phyloP scores from a whole-genome alignment of 1,284 basidiomycete species.

The Tranzscheliella williamsii region DNA sequence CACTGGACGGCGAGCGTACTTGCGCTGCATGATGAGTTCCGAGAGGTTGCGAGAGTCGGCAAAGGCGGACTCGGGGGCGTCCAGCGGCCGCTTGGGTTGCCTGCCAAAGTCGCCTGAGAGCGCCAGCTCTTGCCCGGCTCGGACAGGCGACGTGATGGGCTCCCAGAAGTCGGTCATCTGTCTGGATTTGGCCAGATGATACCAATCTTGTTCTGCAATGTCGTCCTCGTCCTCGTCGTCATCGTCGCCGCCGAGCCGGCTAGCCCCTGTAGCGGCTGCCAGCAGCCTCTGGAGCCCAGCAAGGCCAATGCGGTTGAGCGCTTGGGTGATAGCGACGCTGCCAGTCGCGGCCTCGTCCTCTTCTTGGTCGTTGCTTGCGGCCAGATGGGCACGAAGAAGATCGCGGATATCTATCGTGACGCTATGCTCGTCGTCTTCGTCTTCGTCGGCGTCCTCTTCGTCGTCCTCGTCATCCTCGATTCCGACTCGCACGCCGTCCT shows the following conservation, averaged over 20 bases:
- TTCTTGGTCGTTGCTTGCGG: slow-evolving; percentile 2
- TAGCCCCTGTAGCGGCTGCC: slow-evolving; percentile 20
- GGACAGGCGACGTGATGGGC: slow-evolving; percentile 68
- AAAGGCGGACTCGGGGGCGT: slow-evolving; percentile 27
- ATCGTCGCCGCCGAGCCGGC: slow-evolving; percentile 11
- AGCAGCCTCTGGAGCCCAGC: slow-evolving; percentile 38
- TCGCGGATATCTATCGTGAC: slow-evolving; percentile 39
- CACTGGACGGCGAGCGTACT: slow-evolving; percentile 57
- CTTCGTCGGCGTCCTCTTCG: slow-evolving; percentile 3
- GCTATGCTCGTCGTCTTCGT: slow-evolving; percentile 15
- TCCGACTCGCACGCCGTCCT: background rate
- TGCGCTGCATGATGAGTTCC: slow-evolving; percentile 30
- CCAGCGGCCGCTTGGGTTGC: slow-evolving; percentile 40
- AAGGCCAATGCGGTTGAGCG: slow-evolving; percentile 41
- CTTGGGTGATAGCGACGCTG: slow-evolving; percentile 20
- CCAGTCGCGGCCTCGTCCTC: slow-evolving; percentile 8
- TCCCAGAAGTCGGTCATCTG: slow-evolving; percentile 52
- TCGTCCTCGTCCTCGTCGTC: slow-evolving; percentile 36
- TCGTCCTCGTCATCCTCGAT: slow-evolving; percentile 7
- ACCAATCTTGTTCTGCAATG: slow-evolving; percentile 30
- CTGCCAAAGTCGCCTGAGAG: slow-evolving; percentile 84
- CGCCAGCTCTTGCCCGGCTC: slow-evolving; percentile 73
- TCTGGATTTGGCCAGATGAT: slow-evolving; percentile 23
- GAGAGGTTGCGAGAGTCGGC: slow-evolving; percentile 23
- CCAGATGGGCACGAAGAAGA: slow-evolving; percentile 28